Percentiles rank a stretch among this genome's conserved stretches.
Evolutionary conservation across 768 basidiomycete genomes (phyloP).

Genomic region (Leucogyrophana mollusca): DNA sequence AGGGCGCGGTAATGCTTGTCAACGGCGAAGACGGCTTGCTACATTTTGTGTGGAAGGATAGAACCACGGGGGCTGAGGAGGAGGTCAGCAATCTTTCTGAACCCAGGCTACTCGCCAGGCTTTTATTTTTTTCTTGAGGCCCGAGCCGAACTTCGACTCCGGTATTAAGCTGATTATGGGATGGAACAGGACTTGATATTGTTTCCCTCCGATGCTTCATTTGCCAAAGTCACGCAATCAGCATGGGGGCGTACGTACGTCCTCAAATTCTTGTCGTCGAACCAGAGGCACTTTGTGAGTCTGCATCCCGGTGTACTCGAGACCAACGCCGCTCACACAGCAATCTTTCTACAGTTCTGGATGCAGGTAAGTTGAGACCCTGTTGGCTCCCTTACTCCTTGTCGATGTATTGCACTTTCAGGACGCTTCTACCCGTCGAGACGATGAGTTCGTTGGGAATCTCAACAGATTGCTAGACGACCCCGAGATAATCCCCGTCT

Average conservation of each 20-base stretch:
- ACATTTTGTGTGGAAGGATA: slow-evolving; percentile 80
- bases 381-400: slow-evolving; percentile 5
- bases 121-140: neutral
- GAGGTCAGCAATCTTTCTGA: slow-evolving; percentile 45
- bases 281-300: slow-evolving; percentile 86
- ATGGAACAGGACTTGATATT: slow-evolving; percentile 81
- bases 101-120: neutral
- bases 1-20: slow-evolving; percentile 70
- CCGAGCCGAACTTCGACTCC: slow-evolving; percentile 1
- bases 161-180: neutral
- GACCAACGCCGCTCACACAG: slow-evolving; percentile 2
- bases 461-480: slow-evolving; percentile 71
- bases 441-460: slow-evolving; percentile 72
- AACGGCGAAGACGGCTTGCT: slow-evolving; percentile 74
- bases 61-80: slow-evolving; percentile 55
- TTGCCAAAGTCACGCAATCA: slow-evolving; percentile 71
- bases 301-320: slow-evolving; percentile 2
- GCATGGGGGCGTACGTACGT: slow-evolving; percentile 73
- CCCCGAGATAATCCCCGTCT: slow-evolving; percentile 58
- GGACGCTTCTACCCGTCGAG: slow-evolving; percentile 67
- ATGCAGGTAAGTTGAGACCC: slow-evolving; percentile 72
- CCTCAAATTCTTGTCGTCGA: slow-evolving; percentile 88
- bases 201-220: slow-evolving; percentile 83
- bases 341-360: slow-evolving; percentile 61
- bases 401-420: slow-evolving; percentile 22